A percentile compares a stretch with the other conserved stretches of the same genome.
Evolutionary conservation across 2,329 filamentous ascomycete genomes (phyloP).

Genomic region (Tolypocladium guangdongense): DNA sequence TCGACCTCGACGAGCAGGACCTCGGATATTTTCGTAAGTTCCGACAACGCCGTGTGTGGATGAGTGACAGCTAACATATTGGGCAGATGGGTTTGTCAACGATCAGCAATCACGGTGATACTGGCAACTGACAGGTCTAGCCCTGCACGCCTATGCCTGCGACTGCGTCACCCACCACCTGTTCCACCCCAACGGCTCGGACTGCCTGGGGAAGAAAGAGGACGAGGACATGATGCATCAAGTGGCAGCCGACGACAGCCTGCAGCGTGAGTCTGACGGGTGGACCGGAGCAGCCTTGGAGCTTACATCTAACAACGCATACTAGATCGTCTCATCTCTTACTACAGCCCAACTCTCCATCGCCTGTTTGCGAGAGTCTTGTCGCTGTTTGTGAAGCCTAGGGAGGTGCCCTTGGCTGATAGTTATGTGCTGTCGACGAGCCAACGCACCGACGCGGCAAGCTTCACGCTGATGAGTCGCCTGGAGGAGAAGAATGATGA

Average conservation of each 20-base stretch:
- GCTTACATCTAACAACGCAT: conserved; percentile 5
- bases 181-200: conserved; percentile 54
- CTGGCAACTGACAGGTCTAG: conserved; percentile 12
- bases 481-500: conserved; percentile 39
- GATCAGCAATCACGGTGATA: not conserved
- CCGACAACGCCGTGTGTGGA: not conserved
- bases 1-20: conserved; percentile 27
- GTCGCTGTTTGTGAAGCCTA: conserved; percentile 38
- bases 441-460: conserved; percentile 31
- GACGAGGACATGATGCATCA: conserved; percentile 59
- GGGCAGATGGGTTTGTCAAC: conserved; percentile 18
- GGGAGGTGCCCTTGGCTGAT: conserved; percentile 48
- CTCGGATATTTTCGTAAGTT: conserved; percentile 50
- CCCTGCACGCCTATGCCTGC: conserved; percentile 55
- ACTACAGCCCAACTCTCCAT: conserved; percentile 44
- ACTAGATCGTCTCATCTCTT: conserved; percentile 46
- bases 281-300: not conserved
- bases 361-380: conserved; percentile 34
- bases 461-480: conserved; percentile 48
- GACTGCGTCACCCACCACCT: conserved; percentile 60
- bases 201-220: conserved; percentile 42
- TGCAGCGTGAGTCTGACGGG: conserved; percentile 42
- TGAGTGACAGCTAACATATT: conserved; percentile 4
- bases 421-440: conserved; percentile 45
- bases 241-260: conserved; percentile 54